Base-by-base conservation (phyloP, 306 rosid species). In the Trifolium repens region DNA sequence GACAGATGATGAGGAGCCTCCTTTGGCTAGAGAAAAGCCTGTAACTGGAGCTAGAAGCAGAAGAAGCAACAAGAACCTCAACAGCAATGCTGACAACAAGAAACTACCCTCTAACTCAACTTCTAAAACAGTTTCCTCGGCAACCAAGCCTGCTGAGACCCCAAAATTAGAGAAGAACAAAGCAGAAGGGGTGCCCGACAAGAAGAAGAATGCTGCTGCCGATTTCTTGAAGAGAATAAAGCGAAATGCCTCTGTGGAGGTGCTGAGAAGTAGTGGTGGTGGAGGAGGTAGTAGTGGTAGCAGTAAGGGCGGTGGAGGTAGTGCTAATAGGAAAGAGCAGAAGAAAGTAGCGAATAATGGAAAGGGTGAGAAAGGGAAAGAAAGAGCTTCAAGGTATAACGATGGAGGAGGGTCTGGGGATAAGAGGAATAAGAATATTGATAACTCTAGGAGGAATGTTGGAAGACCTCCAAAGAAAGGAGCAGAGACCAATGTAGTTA, bases 151-250 rank as follows among this genome's bases (percentile, higher is more conserved):
- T 0, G 81, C 35, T 0, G 94, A 81, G 69, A 67, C 83, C 69
- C 24, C 75, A 4, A 91, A 77, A 78, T 8, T 39, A 10, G 91
- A 85, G 10, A 85, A 88, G 83, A 84, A 50, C 74, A 90, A 88
- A 84, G 65, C 81, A 11, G 93, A 86, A 13, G 81, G 12, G 7
- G 78, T 8, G 11, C 12, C 82, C 3, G 94, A 88, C 74, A 90
- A 90, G 71, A 92, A 89, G 82, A 82, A 86, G 37, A 88, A 86
- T 2, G 97, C 92, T 0, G 97, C 96, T 0, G 97, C 91, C 0
- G 93, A 90, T 81, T 92, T 92, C 86, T 85, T 92, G 83, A 92
- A 88, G 77, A 86, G 97, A 81, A 90, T 92, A n/a, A 92, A 88
- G 84, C 84, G 87, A 53, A 84, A 82, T 34, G 82, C 86, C 15